Evolutionary conservation across 305 asterid species (phyloP), one percentile per base, ranked within the genome.

Genomic region (Withania somnifera): DNA sequence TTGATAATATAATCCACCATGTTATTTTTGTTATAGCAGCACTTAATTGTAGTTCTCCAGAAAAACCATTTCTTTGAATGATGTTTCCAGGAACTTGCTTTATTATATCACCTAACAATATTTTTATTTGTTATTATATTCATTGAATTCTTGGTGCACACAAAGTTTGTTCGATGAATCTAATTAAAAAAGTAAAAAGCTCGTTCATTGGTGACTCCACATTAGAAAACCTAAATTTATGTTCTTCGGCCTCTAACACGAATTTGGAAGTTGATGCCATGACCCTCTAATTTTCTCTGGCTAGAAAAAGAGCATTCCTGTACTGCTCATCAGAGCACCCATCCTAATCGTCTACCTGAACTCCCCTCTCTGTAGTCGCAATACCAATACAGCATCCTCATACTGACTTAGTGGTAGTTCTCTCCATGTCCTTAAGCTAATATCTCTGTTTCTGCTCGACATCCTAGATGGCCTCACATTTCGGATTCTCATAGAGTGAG

Each of bases 321-420:
- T 82, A 68, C 53, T 78, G 57, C 56, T 60, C 60, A 40, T 83
- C 87, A 17, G 90, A 80, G 20, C 34, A 19, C 1, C 69, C 26
- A 13, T 90, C 81, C 90, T 79, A 82, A 85, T 84, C 5, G 45
- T 91, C 32, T 78, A 90, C 93, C 90, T 83, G 82, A 86, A 93
- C 84, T 96, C 98, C 84, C 92, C 95, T 82, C 98, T 90, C 88
- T 95, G 99, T 91, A 94, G 83, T 85, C 97, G 91, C 81, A 92
- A 75, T 47, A 98, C 98, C 88, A 94, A 81, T 53, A 95, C 98
- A 66, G 95, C 56, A 69, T 42, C 78, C 11, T 69, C 57, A 22
- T 69, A 19, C 36, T 69, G 56, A 13, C 53, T 84, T 56, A 24
- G 22, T 52, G 57, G 73, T 64, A 28, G 28, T 32, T 30, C 5